These are phyloP conservation scores for Tagetes erecta DNA, from an alignment of 129 eudicot genomes.

Conservation along the genomic window DNA sequence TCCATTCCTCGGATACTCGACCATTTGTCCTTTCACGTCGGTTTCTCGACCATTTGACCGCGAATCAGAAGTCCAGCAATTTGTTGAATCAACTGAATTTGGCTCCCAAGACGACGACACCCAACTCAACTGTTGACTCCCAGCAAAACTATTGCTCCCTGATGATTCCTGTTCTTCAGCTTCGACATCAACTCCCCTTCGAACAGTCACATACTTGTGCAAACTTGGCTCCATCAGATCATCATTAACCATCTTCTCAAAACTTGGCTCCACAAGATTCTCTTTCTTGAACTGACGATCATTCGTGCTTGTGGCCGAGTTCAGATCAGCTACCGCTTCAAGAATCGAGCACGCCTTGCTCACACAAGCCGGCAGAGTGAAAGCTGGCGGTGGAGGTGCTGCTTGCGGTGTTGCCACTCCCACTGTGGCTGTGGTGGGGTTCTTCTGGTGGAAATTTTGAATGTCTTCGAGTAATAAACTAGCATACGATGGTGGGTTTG, in stretches of 20 bases:
- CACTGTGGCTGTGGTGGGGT: conserved; percentile 21
- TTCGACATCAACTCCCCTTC: conserved; percentile 64
- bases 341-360: conserved; percentile 81
- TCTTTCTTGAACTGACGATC: conserved; percentile 38
- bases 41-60: conserved; percentile 35
- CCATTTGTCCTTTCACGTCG: conserved; percentile 16
- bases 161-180: conserved; percentile 83
- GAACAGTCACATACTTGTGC: conserved; percentile 87
- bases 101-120: conserved; percentile 88
- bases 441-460: conserved; percentile 92
- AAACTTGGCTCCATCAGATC: conserved; percentile 81
- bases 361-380: conserved; percentile 68
- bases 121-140: conserved; percentile 60
- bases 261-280: conserved; percentile 47
- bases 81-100: conserved; percentile 82
- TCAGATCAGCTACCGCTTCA: conserved; percentile 93
- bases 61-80: conserved; percentile 55
- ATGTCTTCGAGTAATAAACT: conserved; percentile 78
- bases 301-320: conserved; percentile 59
- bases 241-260: conserved; percentile 51
- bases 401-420: background rate
- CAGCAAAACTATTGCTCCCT: conserved; percentile 78
- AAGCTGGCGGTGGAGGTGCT: conserved; percentile 30
- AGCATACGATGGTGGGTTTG: conserved; percentile 57
- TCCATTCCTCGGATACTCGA: conserved; percentile 33